Conservation (phyloP, 768 basidiomycete species). For the Lentinula guzmanii region DNA sequence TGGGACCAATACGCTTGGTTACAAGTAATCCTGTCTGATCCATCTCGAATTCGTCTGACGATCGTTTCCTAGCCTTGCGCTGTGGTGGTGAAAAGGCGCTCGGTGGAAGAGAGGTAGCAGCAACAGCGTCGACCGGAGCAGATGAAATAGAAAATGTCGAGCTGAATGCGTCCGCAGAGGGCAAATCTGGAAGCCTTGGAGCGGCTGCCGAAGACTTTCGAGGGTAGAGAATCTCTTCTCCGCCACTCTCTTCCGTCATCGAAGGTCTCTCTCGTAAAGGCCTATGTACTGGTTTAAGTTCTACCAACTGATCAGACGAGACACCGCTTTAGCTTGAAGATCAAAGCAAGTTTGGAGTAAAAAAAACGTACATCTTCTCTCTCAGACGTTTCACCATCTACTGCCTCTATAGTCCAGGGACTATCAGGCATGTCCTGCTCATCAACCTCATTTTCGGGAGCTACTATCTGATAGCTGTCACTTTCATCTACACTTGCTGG, state of each 20-base stretch:
- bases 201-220: conserved; percentile 40
- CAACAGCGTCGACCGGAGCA: conserved; percentile 20
- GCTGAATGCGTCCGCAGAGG: conserved; percentile 10
- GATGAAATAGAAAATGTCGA: conserved; percentile 19
- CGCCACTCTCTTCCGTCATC: conserved; percentile 78
- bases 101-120: conserved; percentile 43
- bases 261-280: conserved; percentile 58
- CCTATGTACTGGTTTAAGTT: conserved; percentile 38
- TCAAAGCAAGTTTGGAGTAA: not conserved
- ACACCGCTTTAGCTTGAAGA: not conserved
- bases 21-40: conserved; percentile 61
- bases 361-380: conserved; percentile 51
- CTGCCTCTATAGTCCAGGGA: conserved; percentile 85
- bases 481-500: conserved; percentile 19
- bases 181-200: conserved; percentile 8
- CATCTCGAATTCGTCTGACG: conserved; percentile 79
- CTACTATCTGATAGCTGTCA: conserved; percentile 37
- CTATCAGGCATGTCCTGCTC: conserved; percentile 64
- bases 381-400: conserved; percentile 75
- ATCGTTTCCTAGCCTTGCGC: conserved; percentile 64
- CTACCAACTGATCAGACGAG: conserved; percentile 27
- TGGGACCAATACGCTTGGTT: conserved; percentile 37
- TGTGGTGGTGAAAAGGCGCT: conserved; percentile 51
- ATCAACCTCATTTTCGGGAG: conserved; percentile 26
- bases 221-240: conserved; percentile 86